Base-by-base conservation (phyloP, 106 monocot species). In the Phalaenopsis equestris region DNA sequence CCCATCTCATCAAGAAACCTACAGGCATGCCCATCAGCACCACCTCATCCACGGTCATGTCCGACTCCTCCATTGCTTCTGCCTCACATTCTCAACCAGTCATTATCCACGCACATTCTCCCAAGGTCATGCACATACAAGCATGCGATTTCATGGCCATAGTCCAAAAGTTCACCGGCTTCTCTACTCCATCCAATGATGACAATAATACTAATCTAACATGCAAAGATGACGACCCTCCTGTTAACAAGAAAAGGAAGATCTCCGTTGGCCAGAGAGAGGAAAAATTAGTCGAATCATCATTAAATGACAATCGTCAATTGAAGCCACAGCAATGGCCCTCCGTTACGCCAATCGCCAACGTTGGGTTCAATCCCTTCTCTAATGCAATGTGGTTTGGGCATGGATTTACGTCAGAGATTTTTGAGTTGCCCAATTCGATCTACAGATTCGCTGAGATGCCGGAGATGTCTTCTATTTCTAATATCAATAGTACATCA, bases 141-240 rank as follows among this genome's bases (percentile, higher is more conserved):
- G 82, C 92, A 36, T 45, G 79, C 4, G 81, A 92, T 38, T 92
- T 92, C 84, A 87, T 87, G 92, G 78, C 85, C 24, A 72, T 92
- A 18, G 89, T 92, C 78, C 92, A 92, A 77, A 89, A 86, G 65
- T 87, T 92, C 80, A 92, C 92, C 76, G 87, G 92, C 79, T 61
- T 80, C 73, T 49, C 82, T 9, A 55, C 8, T 37, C 42, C 86
- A 39, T 9, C 64, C 10, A 42, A 15, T 23, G 67, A 75, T 8
- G 18, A 37, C 36, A 11, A 16, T 12, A 6, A 11, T 39, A 21
- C 12, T 8, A 30, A 30, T 19, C 64, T 6, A 24, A 5, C 24
- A 1, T 23, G 14, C 21, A 64, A 64, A 23, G 7, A 64, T 64
- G 19, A 24, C 5, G 21, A 7, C n/a, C 4, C 23, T 8, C 6